Percentiles rank a stretch among this genome's conserved stretches.
These are phyloP conservation scores for Fusarium poae DNA, from an alignment of 2,329 filamentous ascomycete species.

Conservation along the genomic window DNA sequence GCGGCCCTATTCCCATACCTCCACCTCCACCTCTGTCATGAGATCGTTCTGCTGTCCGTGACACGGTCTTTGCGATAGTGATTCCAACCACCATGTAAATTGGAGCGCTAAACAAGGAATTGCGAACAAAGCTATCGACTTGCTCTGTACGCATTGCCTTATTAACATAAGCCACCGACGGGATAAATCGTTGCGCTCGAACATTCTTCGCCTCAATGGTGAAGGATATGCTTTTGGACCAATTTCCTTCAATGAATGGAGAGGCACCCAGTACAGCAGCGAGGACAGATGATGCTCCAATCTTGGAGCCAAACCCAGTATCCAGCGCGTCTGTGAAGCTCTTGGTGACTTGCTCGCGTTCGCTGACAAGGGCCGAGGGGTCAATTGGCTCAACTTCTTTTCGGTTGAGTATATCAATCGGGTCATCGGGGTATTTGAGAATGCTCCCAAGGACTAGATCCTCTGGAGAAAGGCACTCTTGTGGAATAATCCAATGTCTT, in stretches of 20 bases:
- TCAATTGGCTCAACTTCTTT: conserved; percentile 18
- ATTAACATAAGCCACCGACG: background rate
- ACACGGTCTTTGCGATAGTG: conserved; percentile 20
- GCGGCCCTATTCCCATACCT: conserved; percentile 28
- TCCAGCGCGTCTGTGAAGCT: conserved; percentile 25
- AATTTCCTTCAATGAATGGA: conserved; percentile 21
- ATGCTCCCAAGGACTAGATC: conserved; percentile 29
- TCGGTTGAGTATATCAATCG: conserved; percentile 32
- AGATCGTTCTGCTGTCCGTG: conserved; percentile 9
- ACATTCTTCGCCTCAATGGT: background rate
- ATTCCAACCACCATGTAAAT: conserved; percentile 34
- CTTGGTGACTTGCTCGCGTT: conserved; percentile 34
- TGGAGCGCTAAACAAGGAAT: conserved; percentile 28
- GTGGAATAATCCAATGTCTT: conserved; percentile 36
- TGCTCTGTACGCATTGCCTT: background rate
- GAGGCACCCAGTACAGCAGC: conserved; percentile 28
- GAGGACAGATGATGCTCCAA: conserved; percentile 29
- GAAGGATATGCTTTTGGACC: background rate
- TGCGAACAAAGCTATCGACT: conserved; percentile 9
- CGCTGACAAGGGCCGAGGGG: conserved; percentile 7
- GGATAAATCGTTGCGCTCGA: conserved; percentile 8
- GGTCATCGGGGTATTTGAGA: conserved; percentile 28
- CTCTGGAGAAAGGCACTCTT: conserved; percentile 20
- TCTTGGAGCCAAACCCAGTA: conserved; percentile 17
- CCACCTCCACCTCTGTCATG: conserved; percentile 15